Base-by-base conservation (phyloP, 331 rosid species). In the Quercus tomentella region DNA sequence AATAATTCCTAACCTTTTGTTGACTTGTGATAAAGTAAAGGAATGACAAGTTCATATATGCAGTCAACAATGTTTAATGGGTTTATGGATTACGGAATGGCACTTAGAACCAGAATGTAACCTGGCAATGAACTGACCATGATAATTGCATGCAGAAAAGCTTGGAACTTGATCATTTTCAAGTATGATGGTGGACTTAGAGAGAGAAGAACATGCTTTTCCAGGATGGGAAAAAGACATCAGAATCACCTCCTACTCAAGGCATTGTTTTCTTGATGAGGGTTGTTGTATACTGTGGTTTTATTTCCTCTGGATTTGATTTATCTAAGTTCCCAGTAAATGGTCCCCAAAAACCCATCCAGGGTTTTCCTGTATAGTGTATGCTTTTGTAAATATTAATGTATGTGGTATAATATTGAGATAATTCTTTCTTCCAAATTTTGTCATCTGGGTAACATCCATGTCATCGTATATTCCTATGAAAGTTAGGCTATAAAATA, bases 1-100 rank as follows among this genome's bases (percentile, higher is more conserved):
- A 67, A 67, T 30, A 83, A 76, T 60, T 41, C 70, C 56, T 81
- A 58, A 77, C 66, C 43, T 41, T 23, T 23, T 71, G 63, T 65
- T 77, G 41, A 72, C 52, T 61, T 31, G 74, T 63, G 62, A 57
- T 70, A 56, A 72, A 56, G 65, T 67, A 16, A 74, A 77, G 76
- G 71, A 66, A 72, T 78, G 49, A 70, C 68, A 73, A 57, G 56
- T 76, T 80, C 41, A 11, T 71, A 68, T 45, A 67, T 35, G 58
- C 80, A 62, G 54, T 54, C 52, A 54, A 23, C n/a, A 74, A 63
- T 45, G 60, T 74, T 57, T 80, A 67, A 76, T 54, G 65, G 58
- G 66, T 73, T 26, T 25, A 35, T 6, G 67, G 76, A 75, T 23
- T 63, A 28, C 20, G 65, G 58, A 76, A 62, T 52, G 79, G 79